Evolutionary conservation across 2,329 filamentous ascomycete genomes (phyloP), one percentile per base, ranked within the genome.

Genomic region (Exutisphaerella laricina): DNA sequence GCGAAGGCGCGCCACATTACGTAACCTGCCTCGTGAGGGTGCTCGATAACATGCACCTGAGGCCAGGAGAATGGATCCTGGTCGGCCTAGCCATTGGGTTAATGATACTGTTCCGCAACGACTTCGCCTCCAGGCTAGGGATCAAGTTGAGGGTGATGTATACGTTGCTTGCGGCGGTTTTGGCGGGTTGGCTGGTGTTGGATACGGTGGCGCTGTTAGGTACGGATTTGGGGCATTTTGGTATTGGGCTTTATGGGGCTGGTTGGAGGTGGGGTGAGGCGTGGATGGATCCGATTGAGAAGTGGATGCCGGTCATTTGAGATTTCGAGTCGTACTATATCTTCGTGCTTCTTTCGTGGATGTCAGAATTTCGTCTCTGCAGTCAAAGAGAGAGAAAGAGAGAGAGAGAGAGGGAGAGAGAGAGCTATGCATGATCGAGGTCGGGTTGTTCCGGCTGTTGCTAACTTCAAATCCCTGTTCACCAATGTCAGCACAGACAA

Each of bases 221-320:
- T 9, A 32, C 20, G 20, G 39, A 41, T 17, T 25, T 34, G 22
- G 9, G 10, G 7, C 39, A 41, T 16, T 41, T 41, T 21, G 25
- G 22, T 20, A 31, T 12, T 9, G 22, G 20, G 8, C 8, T 7
- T 5, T 8, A 20, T 21, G n/a, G 10, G 21, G 13, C 20, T 26
- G 30, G 25, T 6, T 26, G 29, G 31, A 35, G 13, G 13, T 16
- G 23, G 18, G 20, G 30, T 12, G 39, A 41, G 30, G 18, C 29
- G 3, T 41, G 39, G 39, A 23, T 30, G 5, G 39, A 41, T 34
- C 39, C 39, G 12, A 10, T 41, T 12, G 39, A 41, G 30, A 41
- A 32, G 12, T 25, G 29, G 18, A 35, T 41, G 22, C 39, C 39
- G 1, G 26, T 41, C 28, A 41, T 41, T 17, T 41, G 30, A 41